Conservation (phyloP, 208 protist species). For the Crithidia fasciculata region DNA sequence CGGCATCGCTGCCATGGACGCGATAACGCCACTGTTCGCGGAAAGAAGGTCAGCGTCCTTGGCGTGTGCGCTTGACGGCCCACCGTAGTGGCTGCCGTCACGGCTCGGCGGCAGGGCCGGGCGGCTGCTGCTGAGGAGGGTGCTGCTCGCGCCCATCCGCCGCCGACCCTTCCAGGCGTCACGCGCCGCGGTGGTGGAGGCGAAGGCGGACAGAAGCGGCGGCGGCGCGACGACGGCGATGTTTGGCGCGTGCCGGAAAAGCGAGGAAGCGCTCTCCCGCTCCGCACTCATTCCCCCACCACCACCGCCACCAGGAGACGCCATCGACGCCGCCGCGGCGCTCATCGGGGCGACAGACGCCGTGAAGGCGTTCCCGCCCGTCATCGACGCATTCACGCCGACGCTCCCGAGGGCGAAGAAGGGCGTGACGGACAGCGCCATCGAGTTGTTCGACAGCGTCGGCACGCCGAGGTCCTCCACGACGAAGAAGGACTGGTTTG, state of each 20-base stretch:
- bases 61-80: not conserved
- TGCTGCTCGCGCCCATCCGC: constrained; percentile 7
- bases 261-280: not conserved
- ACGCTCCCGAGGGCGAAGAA: not conserved
- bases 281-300: not conserved
- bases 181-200: constrained; percentile 6
- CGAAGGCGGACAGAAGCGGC: constrained; percentile 16
- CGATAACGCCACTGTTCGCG: not conserved
- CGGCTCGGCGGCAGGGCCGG: constrained; percentile 6
- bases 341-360: constrained; percentile 16
- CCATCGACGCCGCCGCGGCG: constrained; percentile 8
- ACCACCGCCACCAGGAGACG: not conserved
- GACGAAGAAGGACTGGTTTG: constrained; percentile 63
- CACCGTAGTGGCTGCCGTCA: constrained; percentile 15
- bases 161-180: constrained; percentile 27
- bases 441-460: constrained; percentile 3
- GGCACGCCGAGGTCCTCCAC: constrained; percentile 42
- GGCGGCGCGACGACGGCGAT: constrained; percentile 23
- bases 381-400: not conserved
- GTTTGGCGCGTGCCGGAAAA: constrained; percentile 9
- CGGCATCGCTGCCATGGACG: not conserved
- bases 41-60: not conserved
- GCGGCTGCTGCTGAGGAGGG: not conserved
- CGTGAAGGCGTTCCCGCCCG: not conserved
- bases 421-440: not conserved